Evolutionary conservation across 2,329 filamentous ascomycete species (phyloP).

Genomic region (Alternaria metachromatica): DNA sequence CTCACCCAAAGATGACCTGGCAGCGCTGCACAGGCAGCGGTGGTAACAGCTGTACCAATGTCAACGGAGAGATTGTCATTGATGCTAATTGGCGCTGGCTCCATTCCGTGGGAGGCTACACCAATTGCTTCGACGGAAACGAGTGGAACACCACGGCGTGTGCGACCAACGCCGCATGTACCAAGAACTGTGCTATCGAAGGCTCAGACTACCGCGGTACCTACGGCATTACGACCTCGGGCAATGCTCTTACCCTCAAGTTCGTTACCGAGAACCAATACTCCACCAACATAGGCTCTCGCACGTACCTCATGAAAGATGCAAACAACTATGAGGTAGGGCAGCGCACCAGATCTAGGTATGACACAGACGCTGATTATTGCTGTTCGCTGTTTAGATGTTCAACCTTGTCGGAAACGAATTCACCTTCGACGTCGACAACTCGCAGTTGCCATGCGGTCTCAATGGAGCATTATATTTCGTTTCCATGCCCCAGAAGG

Average conservation of each 20-base stretch:
- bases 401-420: constrained; percentile 46
- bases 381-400: constrained; percentile 18
- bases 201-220: constrained; percentile 52
- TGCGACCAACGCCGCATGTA: constrained; percentile 47
- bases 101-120: constrained; percentile 53
- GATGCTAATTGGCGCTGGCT: constrained; percentile 61
- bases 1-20: constrained; percentile 50
- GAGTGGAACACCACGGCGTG: constrained; percentile 52
- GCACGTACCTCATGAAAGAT: constrained; percentile 46
- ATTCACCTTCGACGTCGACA: constrained; percentile 47
- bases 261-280: constrained; percentile 62
- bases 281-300: constrained; percentile 46
- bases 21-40: constrained; percentile 50
- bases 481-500: constrained; percentile 62
- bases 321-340: constrained; percentile 31
- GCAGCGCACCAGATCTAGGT: too few species aligned
- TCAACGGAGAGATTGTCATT: constrained; percentile 49
- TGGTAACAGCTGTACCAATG: constrained; percentile 46
- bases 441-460: constrained; percentile 69
- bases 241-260: constrained; percentile 60
- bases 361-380: not conserved
- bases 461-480: constrained; percentile 65
- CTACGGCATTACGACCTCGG: constrained; percentile 60
- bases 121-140: constrained; percentile 59
- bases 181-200: constrained; percentile 51